A percentile compares a stretch with the other conserved stretches of the same genome.
Conservation (phyloP, 148 eudicot species). For the Oxyria digyna region DNA sequence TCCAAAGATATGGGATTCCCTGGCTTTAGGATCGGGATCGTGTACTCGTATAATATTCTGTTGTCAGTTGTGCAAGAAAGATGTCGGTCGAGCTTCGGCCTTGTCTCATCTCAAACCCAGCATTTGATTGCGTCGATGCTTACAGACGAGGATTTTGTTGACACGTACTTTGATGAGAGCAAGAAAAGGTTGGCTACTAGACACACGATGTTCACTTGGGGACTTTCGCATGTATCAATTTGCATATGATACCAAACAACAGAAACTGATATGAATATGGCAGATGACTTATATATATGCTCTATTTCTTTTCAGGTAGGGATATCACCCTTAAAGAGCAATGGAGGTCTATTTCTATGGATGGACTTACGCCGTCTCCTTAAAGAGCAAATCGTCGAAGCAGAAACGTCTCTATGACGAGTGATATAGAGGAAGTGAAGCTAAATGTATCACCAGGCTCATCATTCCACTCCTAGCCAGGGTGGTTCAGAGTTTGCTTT, state of each 20-base stretch:
- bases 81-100: slow-evolving; percentile 6
- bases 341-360: slow-evolving; percentile 64
- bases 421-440: slow-evolving; percentile 55
- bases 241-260: too few relatives aligned
- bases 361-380: slow-evolving; percentile 54
- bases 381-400: slow-evolving; percentile 26
- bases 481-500: slow-evolving; percentile 82
- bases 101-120: slow-evolving; percentile 2
- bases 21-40: slow-evolving; percentile 61
- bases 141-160: slow-evolving; percentile 30
- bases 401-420: slow-evolving; percentile 47
- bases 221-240: too few relatives aligned
- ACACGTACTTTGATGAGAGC: slow-evolving; percentile 19
- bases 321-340: slow-evolving; percentile 43
- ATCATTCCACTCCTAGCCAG: slow-evolving; percentile 60
- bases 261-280: too few relatives aligned
- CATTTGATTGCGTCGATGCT: slow-evolving; percentile 18
- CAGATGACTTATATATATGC: too few relatives aligned
- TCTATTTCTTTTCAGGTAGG: too few relatives aligned
- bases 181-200: slow-evolving; percentile 24
- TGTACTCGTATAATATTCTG: slow-evolving; percentile 50
- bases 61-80: neutral
- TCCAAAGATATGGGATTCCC: slow-evolving; percentile 87
- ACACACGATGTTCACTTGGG: slow-evolving; percentile 35
- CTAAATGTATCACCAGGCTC: slow-evolving; percentile 78